Base-by-base conservation (phyloP, 225 moss, liverwort and hornwort genomes). In the Bryum argenteum region DNA sequence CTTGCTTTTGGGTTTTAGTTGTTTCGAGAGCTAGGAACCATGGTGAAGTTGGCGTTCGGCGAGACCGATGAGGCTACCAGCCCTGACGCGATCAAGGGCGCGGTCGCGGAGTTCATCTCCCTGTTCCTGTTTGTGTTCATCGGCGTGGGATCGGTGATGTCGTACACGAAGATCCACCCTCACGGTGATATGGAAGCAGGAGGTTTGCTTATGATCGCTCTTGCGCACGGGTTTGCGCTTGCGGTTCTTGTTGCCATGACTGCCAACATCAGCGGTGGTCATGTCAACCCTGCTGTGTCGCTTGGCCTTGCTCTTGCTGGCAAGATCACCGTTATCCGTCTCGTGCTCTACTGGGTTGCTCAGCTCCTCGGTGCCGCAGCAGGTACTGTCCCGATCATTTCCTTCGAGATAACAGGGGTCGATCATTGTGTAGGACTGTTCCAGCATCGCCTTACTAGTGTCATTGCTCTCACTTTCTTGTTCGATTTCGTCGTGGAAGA, bases 41-140 rank as follows among this genome's bases (percentile, higher is more conserved):
- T 81, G 58, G 48, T 75, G 86, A 79, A 92, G 80, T 13, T 96
- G 26, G 90, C 91, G 9, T 58, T 93, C 0, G 96, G 96, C 0
- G 69, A 72, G 5, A 24, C 74, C 0, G 47, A 72, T 21, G 96
- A 96, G 41, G 88, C 85, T 3, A 84, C 96, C 9, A 78, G 87
- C 44, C 83, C 91, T 3, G 85, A 84, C 53, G 93, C 89, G 19
- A 73, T 96, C 53, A 96, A 91, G 86, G 93, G 91, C 19, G 90
- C 89, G n/a, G 24, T 96, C 28, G 96, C 96, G 26, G 96, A 93
- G 87, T 90, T 93, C 82, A 90, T 96, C 33, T 75, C 90, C 0
- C 61, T 80, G 10, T 96, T 96, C 72, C 67, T 96, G 50, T 96
- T 96, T 79, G 96, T 96, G 4, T 96, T 96, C 84, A 81, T 96